A percentile compares a stretch with the other conserved stretches of the same genome.
phyloP scores from a whole-genome alignment of 768 basidiomycete genomes.

The Nidularia sp. region DNA sequence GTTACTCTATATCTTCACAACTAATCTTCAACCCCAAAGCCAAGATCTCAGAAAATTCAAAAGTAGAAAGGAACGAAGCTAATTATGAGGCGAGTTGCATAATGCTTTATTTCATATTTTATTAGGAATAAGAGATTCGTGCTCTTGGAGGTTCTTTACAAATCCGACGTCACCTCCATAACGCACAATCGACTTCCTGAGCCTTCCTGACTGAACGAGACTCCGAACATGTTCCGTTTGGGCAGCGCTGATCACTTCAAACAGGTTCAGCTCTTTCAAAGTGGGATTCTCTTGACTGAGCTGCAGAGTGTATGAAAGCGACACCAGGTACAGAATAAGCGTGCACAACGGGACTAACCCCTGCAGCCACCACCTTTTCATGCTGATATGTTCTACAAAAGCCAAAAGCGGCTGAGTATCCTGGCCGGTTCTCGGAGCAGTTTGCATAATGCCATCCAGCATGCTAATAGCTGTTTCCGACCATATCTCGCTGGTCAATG shows the following conservation, averaged over 20 bases:
- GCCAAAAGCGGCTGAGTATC: conserved; percentile 7
- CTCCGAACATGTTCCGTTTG: conserved; percentile 6
- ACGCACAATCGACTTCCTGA: neutral
- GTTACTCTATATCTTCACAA: too few relatives aligned
- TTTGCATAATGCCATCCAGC: conserved; percentile 14
- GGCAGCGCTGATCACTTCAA: conserved; percentile 4
- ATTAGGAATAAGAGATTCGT: too few relatives aligned
- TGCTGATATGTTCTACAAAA: conserved; percentile 5
- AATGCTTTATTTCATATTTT: too few relatives aligned
- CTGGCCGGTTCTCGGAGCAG: conserved; percentile 3
- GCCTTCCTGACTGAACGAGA: conserved; percentile 1
- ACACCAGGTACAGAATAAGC: conserved; percentile 4
- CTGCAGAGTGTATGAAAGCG: conserved; percentile 1
- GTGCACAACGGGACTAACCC: conserved; percentile 8
- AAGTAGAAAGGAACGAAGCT: too few relatives aligned
- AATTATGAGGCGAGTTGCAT: too few relatives aligned
- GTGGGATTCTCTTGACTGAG: conserved; percentile 3
- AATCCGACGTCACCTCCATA: conserved; percentile 1
- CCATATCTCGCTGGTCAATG: conserved; percentile 10
- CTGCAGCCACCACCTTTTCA: conserved; percentile 12
- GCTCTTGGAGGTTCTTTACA: too few relatives aligned
- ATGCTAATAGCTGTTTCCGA: conserved; percentile 7
- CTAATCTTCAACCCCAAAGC: too few relatives aligned
- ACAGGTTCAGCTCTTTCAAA: conserved; percentile 5
- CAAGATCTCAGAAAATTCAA: too few relatives aligned